Base-by-base conservation (phyloP, 1,139 yeast genomes). In the Sugiyamaella castrensis region DNA sequence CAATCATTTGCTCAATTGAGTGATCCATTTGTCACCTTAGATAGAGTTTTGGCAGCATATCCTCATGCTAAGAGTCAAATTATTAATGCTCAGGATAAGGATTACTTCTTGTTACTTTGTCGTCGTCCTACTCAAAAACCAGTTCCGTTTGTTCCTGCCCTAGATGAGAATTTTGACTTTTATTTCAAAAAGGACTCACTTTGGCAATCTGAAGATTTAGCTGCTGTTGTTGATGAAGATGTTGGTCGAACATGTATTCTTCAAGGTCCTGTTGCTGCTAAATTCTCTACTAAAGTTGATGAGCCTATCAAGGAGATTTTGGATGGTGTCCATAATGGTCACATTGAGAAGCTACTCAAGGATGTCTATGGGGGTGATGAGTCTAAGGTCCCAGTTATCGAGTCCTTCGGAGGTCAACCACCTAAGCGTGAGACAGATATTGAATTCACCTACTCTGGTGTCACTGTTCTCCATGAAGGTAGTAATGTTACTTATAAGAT, bases 191-290 rank as follows among this genome's bases (percentile, higher is more conserved):
- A 92, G 76, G 99, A 92, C 71, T 91, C 98, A 43, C 79, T 92
- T 68, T 92, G 98, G 98, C 99, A 92, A 78, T 87, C 96, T 33
- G 98, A 92, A 76, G 94, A 88, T 68, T 79, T 92, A 65, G 98
- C 91, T 69, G 87, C 97, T 55, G 98, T 92, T 65, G 92, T 87
- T 57, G 98, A 79, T 61, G 91, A 85, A 66, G 99, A 92, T 70
- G 98, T 92, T 57, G 94, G 91, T 72, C 87, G 98, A 77, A 91
- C 97, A 19, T 94, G 98, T 84, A 89, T 92, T 60, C 80, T 92
- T 64, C 97, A 89, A 64, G 98, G 98, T 60, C 99, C 99, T 45
- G 98, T 94, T 62, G 95, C 98, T 61, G 97, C 96, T 62, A 91
- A 84, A 72, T 91, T 75, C 75, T 84, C 98, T 61, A 86, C 78